Evolutionary conservation across 306 rosid species (phyloP).

Genomic region (Hylodesmum podocarpum): DNA sequence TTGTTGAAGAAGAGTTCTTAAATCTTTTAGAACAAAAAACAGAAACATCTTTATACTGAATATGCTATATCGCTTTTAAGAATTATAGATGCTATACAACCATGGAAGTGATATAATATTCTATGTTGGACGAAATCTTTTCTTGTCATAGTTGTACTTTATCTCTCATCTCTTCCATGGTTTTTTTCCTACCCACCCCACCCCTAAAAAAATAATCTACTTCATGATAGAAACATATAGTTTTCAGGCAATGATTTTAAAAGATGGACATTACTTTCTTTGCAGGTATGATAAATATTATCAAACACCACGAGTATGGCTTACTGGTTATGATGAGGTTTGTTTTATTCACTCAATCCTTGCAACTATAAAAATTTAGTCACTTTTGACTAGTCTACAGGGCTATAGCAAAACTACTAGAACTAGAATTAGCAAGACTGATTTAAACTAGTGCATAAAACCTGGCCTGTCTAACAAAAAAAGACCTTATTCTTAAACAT

Average conservation of each 20-base stretch:
- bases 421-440: neutral
- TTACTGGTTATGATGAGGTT: constrained; percentile 98
- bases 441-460: constrained; percentile 1
- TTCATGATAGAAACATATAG: neutral
- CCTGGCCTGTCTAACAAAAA: neutral
- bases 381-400: constrained; percentile 1
- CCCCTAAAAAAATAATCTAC: neutral
- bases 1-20: neutral
- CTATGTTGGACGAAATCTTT: neutral
- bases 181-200: neutral
- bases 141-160: constrained; percentile 8
- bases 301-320: constrained; percentile 99
- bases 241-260: constrained; percentile 15
- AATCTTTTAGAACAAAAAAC: neutral
- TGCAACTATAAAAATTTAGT: neutral
- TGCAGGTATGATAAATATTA: constrained; percentile 94
- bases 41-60: neutral
- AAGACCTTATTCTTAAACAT: neutral
- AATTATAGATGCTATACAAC: neutral
- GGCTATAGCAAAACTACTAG: neutral
- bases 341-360: constrained; percentile 22
- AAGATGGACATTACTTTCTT: constrained; percentile 4
- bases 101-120: neutral
- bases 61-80: neutral
- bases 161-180: neutral